Conservation (phyloP, 805 yeast species). For the Zygotorulaspora chibaensis region DNA sequence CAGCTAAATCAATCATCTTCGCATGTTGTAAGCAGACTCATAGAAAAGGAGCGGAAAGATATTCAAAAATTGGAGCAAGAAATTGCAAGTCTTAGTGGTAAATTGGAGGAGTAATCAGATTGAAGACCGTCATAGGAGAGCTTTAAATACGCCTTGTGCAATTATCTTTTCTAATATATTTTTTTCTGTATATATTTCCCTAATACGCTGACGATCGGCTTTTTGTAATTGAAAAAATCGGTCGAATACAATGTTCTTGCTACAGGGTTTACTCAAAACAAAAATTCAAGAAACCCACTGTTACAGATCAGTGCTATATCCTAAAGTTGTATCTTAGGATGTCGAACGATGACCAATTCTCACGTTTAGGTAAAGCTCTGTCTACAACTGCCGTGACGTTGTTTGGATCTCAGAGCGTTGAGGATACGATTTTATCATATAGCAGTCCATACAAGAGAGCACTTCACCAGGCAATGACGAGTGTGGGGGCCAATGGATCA, state of each 20-base stretch:
- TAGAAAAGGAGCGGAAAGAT: conserved; percentile 44
- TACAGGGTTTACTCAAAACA: too few species aligned
- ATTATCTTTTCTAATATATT: too few species aligned
- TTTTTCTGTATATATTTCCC: too few species aligned
- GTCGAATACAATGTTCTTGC: too few species aligned
- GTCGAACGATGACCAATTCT: conserved; percentile 29
- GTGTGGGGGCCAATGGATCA: conserved; percentile 18
- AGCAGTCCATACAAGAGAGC: conserved; percentile 32
- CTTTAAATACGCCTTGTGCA: too few species aligned
- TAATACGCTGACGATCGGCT: too few species aligned
- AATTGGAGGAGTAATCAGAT: not conserved
- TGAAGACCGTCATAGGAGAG: too few species aligned
- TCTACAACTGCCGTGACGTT: conserved; percentile 55
- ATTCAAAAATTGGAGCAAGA: conserved; percentile 41
- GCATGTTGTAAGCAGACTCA: conserved; percentile 37
- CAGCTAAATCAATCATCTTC: conserved; percentile 14
- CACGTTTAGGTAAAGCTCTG: conserved; percentile 44
- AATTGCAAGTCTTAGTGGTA: conserved; percentile 18
- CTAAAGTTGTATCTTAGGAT: conserved; percentile 12
- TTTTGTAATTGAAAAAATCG: too few species aligned
- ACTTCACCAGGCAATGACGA: conserved; percentile 28
- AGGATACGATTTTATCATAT: conserved; percentile 32
- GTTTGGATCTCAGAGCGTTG: conserved; percentile 41
- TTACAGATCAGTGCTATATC: not conserved
- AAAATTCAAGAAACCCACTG: not conserved